phyloP scores from a whole-genome alignment of 2,329 filamentous ascomycete species.

The Orbilia brochopaga region DNA sequence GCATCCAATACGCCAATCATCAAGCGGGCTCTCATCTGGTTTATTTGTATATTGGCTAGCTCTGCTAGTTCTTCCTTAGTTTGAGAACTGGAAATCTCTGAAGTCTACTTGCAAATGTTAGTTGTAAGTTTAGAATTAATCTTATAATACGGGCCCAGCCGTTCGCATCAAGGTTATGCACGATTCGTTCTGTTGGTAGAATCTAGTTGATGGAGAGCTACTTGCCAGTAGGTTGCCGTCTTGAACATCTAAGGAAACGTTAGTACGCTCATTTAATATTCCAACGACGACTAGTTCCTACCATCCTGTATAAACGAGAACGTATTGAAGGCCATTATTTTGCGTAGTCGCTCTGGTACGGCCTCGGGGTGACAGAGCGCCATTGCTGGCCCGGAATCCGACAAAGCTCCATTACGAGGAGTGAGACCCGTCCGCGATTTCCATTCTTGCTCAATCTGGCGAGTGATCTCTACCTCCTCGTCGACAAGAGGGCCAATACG shows the following conservation, averaged over 20 bases:
- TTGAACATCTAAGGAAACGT: conserved; percentile 4
- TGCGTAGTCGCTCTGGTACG: not conserved
- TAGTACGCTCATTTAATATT: not conserved
- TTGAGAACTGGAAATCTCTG: not conserved
- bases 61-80: not conserved
- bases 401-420: not conserved
- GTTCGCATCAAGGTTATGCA: not conserved
- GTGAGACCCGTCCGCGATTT: not conserved
- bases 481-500: conserved; percentile 6
- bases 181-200: not conserved
- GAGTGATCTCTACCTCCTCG: not conserved
- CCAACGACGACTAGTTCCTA: not conserved
- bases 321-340: not conserved
- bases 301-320: conserved; percentile 10
- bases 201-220: not conserved
- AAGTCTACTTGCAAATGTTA: not conserved
- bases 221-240: not conserved
- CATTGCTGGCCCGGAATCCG: not conserved
- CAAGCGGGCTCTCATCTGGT: not conserved
- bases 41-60: not conserved
- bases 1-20: not conserved
- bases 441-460: conserved; percentile 2
- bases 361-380: conserved; percentile 3
- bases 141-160: not conserved
- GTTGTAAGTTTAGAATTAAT: not conserved